Evolutionary conservation across 306 rosid species (phyloP).

Genomic region (Rosa rugosa): DNA sequence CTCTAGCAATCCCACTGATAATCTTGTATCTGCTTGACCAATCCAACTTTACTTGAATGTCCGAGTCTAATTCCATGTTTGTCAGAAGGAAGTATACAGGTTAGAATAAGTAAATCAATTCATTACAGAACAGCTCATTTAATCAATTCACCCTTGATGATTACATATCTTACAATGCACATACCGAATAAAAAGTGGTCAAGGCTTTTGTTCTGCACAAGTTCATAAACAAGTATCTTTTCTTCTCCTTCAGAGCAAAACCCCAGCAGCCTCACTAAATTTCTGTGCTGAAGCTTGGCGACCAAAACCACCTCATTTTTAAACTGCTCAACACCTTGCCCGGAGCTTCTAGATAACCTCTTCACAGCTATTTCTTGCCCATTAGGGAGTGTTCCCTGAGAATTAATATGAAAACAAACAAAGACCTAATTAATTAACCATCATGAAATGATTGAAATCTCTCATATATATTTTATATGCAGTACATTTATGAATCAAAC

Average conservation of each 20-base stretch:
- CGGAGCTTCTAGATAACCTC: constrained; percentile 15
- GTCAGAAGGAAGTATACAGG: too few species aligned
- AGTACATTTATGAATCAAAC: neutral
- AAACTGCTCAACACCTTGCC: constrained; percentile 16
- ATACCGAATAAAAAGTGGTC: constrained; percentile 32
- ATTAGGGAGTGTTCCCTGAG: constrained; percentile 28
- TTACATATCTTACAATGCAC: neutral
- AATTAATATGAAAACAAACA: neutral
- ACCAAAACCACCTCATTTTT: constrained; percentile 31
- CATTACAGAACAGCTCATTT: neutral
- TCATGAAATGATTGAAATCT: neutral
- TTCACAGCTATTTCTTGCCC: constrained; percentile 31
- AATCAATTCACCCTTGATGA: neutral
- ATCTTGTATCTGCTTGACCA: constrained; percentile 35
- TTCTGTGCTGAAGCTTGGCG: constrained; percentile 30
- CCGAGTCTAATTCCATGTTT: constrained; percentile 2
- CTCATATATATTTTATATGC: neutral
- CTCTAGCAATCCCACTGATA: constrained; percentile 30
- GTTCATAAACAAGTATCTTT: constrained; percentile 31
- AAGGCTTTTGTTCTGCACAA: constrained; percentile 36
- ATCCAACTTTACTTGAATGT: constrained; percentile 15
- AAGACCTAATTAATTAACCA: neutral
- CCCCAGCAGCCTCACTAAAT: constrained; percentile 25
- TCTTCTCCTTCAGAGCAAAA: constrained; percentile 29
- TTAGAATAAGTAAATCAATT: too few species aligned